Evolutionary conservation across 768 basidiomycete species (phyloP).

Genomic region (Termitomyces sp.): DNA sequence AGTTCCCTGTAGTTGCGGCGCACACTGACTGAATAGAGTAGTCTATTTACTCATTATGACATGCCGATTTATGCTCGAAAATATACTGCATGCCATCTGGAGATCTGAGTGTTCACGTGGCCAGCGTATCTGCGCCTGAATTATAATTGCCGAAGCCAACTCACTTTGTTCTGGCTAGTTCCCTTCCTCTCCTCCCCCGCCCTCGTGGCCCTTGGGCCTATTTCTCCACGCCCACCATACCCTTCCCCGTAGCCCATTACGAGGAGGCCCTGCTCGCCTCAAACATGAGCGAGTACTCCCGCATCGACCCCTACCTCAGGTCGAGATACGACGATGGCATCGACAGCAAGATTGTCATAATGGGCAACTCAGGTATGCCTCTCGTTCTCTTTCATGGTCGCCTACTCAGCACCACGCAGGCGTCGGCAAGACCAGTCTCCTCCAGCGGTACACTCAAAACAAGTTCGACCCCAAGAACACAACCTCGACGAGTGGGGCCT

Average conservation of each 20-base stretch:
- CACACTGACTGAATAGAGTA: constrained; percentile 34
- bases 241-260: constrained; percentile 14
- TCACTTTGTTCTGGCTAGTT: constrained; percentile 23
- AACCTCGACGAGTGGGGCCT: constrained; percentile 87
- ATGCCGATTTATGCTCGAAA: constrained; percentile 16
- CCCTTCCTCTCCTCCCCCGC: constrained; percentile 29
- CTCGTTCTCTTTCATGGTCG: constrained; percentile 9
- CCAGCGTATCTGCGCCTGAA: constrained; percentile 20
- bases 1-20: constrained; percentile 77
- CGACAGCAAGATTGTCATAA: constrained; percentile 94
- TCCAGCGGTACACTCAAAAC: constrained; percentile 87
- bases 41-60: constrained; percentile 24
- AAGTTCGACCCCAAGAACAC: constrained; percentile 86
- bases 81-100: constrained; percentile 8
- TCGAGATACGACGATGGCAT: constrained; percentile 77
- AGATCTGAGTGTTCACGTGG: constrained; percentile 24
- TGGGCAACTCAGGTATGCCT: constrained; percentile 64
- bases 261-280: constrained; percentile 17
- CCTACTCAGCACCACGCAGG: constrained; percentile 34
- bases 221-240: constrained; percentile 11
- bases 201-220: constrained; percentile 41
- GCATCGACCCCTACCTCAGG: constrained; percentile 60
- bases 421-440: constrained; percentile 89
- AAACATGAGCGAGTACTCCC: constrained; percentile 52
- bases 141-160: constrained; percentile 16